phyloP scores from a whole-genome alignment of 1,139 yeast genomes.

The Pichia sp. region DNA sequence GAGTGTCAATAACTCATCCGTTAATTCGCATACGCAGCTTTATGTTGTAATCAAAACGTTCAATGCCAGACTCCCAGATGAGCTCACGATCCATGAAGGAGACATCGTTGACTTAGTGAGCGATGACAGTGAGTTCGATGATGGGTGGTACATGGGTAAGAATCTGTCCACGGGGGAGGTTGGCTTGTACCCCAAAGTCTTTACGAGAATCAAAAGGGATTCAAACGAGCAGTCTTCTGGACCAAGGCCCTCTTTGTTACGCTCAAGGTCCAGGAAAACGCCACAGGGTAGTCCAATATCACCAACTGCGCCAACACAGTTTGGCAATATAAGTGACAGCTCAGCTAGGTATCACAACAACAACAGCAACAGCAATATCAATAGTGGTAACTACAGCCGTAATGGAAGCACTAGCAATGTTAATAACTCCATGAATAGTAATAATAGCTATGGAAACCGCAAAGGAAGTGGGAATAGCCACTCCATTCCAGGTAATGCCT shows the following conservation, averaged over 20 bases:
- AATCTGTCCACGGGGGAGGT: slow-evolving; percentile 66
- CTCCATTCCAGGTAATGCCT: not conserved
- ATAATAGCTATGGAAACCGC: not conserved
- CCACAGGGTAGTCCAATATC: slow-evolving; percentile 31
- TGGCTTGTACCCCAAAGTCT: slow-evolving; percentile 86
- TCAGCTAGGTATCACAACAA: not conserved
- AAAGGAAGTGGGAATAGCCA: not conserved
- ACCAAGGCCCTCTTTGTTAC: slow-evolving; percentile 34
- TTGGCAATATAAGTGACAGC: slow-evolving; percentile 11
- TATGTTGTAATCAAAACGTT: slow-evolving; percentile 76
- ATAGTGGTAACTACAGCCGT: not conserved
- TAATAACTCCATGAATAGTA: not conserved
- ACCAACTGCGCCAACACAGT: slow-evolving; percentile 16
- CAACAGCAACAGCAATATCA: not conserved
- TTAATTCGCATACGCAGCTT: slow-evolving; percentile 17
- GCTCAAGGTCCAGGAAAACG: slow-evolving; percentile 57
- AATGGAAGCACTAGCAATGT: not conserved
- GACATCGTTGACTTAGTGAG: slow-evolving; percentile 85
- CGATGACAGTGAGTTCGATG: slow-evolving; percentile 89
- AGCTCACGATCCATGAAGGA: slow-evolving; percentile 71
- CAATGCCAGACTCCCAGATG: slow-evolving; percentile 84
- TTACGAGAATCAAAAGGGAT: slow-evolving; percentile 44
- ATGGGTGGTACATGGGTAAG: slow-evolving; percentile 97
- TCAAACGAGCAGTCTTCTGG: slow-evolving; percentile 10
- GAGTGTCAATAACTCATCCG: not conserved